Evolutionary conservation across 768 basidiomycete species (phyloP).

Genomic region (Pleurotus djamor): DNA sequence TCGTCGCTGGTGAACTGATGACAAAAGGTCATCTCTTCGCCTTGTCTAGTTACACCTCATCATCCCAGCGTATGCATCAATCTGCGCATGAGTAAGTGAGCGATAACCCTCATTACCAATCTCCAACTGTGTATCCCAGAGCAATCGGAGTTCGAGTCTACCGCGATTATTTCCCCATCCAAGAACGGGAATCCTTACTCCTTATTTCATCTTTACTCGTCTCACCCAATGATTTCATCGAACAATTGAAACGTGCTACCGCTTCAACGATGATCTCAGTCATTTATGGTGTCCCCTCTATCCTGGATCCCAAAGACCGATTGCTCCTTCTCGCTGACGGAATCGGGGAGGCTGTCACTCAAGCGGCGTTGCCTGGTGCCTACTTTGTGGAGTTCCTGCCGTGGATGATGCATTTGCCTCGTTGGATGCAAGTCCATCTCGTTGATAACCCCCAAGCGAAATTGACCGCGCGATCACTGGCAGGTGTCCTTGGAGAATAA

Average conservation of each 20-base stretch:
- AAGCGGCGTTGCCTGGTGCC: constrained; percentile 26
- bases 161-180: constrained; percentile 1
- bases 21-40: not conserved
- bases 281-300: not conserved
- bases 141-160: not conserved
- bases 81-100: constrained; percentile 19
- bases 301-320: not conserved
- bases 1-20: constrained; percentile 11
- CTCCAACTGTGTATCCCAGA: not conserved
- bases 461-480: not conserved
- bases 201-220: not conserved
- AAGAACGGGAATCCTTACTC: constrained; percentile 7
- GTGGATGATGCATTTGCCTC: constrained; percentile 25
- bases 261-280: not conserved
- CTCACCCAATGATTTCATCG: not conserved
- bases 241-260: not conserved
- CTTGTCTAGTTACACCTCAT: not conserved
- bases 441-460: not conserved
- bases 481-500: constrained; percentile 17
- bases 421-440: constrained; percentile 15
- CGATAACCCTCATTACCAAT: not conserved
- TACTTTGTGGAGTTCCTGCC: constrained; percentile 30
- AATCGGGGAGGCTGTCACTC: constrained; percentile 17
- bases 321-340: not conserved
- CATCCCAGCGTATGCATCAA: constrained; percentile 25